Percentiles rank a stretch among this genome's conserved stretches.
These are phyloP conservation scores for Stellera chamaejasme DNA, from an alignment of 345 rosid species.

Conservation along the genomic window DNA sequence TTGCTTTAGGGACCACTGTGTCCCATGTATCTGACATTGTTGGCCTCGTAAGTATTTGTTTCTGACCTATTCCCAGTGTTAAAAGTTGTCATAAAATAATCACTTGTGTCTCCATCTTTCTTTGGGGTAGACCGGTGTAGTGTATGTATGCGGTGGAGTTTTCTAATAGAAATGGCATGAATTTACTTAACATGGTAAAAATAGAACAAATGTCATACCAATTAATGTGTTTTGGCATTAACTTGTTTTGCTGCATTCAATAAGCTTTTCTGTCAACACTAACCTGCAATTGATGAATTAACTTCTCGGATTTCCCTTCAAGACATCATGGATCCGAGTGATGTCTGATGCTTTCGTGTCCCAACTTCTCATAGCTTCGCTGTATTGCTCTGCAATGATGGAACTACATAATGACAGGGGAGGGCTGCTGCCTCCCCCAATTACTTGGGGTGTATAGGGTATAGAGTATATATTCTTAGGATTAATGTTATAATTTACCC, in stretches of 20 bases:
- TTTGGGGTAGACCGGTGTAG: conserved; percentile 58
- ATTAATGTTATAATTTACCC: too few species aligned
- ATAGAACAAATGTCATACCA: conserved; percentile 86
- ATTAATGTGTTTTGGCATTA: conserved; percentile 13
- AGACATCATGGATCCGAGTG: conserved; percentile 47
- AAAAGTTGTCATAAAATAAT: not conserved
- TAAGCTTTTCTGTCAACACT: not conserved
- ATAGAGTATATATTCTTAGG: too few species aligned
- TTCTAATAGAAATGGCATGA: conserved; percentile 94
- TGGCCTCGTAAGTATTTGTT: conserved; percentile 66
- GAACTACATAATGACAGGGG: too few species aligned
- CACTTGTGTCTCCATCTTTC: not conserved
- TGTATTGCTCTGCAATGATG: too few species aligned
- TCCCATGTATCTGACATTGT: conserved; percentile 96
- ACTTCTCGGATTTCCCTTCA: conserved; percentile 68
- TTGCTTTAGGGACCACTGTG: conserved; percentile 99
- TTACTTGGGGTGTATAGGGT: too few species aligned
- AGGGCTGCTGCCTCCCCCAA: too few species aligned
- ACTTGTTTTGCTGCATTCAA: too few species aligned
- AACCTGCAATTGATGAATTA: conserved; percentile 36
- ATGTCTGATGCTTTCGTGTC: conserved; percentile 30
- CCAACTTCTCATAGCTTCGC: too few species aligned
- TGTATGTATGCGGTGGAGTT: conserved; percentile 96
- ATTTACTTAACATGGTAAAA: conserved; percentile 98
- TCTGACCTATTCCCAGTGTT: not conserved